These are phyloP conservation scores for Eucalyptus cladocalyx DNA, from an alignment of 345 rosid genomes.

Conservation along the genomic window DNA sequence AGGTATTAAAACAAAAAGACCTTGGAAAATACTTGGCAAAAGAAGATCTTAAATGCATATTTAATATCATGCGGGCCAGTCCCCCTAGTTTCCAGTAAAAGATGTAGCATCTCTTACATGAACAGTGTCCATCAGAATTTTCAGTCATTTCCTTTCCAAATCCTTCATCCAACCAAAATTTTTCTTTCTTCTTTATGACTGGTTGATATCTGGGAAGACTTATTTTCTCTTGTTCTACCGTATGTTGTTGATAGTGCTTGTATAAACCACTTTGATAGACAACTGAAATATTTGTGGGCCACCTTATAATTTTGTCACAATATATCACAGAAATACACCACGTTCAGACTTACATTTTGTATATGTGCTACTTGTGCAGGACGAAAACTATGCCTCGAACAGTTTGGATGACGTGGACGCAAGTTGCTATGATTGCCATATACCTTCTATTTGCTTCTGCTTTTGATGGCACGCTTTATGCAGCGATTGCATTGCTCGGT, in stretches of 20 bases:
- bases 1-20: not conserved
- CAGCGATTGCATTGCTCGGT: slow-evolving; percentile 49
- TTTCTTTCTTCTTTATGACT: not conserved
- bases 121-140: not conserved
- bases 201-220: not conserved
- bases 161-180: not conserved
- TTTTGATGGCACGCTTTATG: slow-evolving; percentile 35
- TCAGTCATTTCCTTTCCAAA: not conserved
- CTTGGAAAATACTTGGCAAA: not conserved
- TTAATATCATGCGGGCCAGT: not conserved
- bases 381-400: slow-evolving; percentile 40
- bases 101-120: not conserved
- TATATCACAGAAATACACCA: not conserved
- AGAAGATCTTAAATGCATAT: not conserved
- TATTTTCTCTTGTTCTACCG: not conserved
- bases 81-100: not conserved
- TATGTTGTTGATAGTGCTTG: not conserved
- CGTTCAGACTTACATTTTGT: not conserved
- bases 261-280: not conserved
- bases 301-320: not conserved
- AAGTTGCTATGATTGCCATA: slow-evolving; percentile 27
- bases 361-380: slow-evolving; percentile 13
- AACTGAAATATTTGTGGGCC: not conserved
- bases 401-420: slow-evolving; percentile 49
- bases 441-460: slow-evolving; percentile 56